Evolutionary conservation across 768 basidiomycete genomes (phyloP), one percentile per base, ranked within the genome.

Genomic region (Pisolithus sp.): DNA sequence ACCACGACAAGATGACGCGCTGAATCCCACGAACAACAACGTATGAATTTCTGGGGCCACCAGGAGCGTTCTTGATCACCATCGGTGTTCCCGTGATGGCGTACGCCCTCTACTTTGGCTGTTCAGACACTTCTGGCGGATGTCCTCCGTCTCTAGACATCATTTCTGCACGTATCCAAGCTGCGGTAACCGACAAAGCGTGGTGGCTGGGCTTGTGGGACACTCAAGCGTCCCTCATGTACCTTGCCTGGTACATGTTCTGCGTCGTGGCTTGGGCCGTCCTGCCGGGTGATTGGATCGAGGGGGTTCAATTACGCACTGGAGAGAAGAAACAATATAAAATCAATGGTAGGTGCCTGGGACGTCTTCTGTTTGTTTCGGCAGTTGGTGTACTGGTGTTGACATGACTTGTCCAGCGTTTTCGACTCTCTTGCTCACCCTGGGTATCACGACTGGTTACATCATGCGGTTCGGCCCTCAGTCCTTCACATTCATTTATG

Each of bases 161-260:
- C 24, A 56, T 82, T 53, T 68, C 73, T 8, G 68, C 75, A 40
- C 70, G 67, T 56, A 66, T 85, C 48, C 56, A 75, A 28, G 60
- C 72, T 17, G 69, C 83, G 0, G 55, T 89, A 7, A 71, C 76
- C 6, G 68, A 71, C 58, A 55, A 62, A 5, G 62, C 70, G 17
- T 93, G 81, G 80, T 94, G 89, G 85, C 75, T 72, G 42, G 67
- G 73, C 18, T 76, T 96, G 2, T 96, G 89, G 86, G 93, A 97
- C 60, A 79, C 80, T 0, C 73, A 94, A 52, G 93, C 93, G 0
- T 61, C 79, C 2, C 58, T 82, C 20, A 76, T 86, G 15, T 98
- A 97, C 71, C 64, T 87, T 39, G 90, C 68, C 0, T 99, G 95
- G 94, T 97, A 96, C 68, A 71, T 80, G n/a, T 98, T 86, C 68